These are phyloP conservation scores for Panicum virgatum DNA, from an alignment of 202 grass and related monocot genomes.

Conservation along the genomic window DNA sequence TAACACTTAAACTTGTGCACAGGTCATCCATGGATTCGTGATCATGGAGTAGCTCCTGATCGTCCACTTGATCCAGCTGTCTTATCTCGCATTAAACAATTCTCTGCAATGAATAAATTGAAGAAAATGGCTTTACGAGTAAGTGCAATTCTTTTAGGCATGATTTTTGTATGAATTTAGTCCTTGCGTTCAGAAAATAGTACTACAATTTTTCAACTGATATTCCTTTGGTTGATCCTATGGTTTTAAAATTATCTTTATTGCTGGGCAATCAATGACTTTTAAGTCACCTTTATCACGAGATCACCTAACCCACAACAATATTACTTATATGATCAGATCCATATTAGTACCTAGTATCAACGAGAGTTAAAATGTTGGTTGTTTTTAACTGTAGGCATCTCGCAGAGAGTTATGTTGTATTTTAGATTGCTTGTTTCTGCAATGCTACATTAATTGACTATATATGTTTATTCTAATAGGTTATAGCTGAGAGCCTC, in stretches of 20 bases:
- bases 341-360: background rate
- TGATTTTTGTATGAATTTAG: background rate
- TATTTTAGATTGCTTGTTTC: conserved; percentile 10
- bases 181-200: background rate
- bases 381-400: too few relatives aligned
- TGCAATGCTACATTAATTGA: conserved; percentile 16
- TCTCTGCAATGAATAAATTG: conserved; percentile 97
- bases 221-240: background rate
- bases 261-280: background rate
- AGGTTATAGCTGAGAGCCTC: conserved; percentile 94
- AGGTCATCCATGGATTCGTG: conserved; percentile 96
- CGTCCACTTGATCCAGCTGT: conserved; percentile 90
- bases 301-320: background rate
- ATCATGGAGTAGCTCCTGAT: conserved; percentile 93
- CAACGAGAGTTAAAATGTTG: background rate
- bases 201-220: background rate
- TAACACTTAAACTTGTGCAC: conserved; percentile 25
- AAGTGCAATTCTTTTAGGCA: conserved; percentile 37
- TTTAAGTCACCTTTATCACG: background rate
- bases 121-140: conserved; percentile 98
- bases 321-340: background rate
- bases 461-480: conserved; percentile 26
- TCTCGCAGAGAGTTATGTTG: background rate
- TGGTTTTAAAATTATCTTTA: background rate
- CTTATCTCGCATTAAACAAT: conserved; percentile 93